Conservation (phyloP, 441 rosid genomes). For the Syzygium malaccense region DNA sequence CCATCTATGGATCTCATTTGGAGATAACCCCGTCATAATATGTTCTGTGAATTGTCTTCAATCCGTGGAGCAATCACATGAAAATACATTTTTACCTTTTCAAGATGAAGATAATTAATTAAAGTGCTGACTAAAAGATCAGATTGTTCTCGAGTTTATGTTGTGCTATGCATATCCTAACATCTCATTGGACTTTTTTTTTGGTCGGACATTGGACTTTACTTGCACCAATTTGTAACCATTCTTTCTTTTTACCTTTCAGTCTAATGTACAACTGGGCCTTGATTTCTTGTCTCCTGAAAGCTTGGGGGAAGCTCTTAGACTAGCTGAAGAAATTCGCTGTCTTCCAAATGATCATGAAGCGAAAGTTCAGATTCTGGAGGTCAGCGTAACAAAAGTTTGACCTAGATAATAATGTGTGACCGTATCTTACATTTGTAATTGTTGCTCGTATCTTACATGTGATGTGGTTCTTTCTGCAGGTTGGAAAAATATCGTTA, state of each 20-base stretch:
- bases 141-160: background rate
- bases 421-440: background rate
- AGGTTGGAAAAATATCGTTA: conserved; percentile 90
- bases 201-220: too few species aligned
- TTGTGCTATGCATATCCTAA: background rate
- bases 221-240: background rate
- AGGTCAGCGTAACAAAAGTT: conserved; percentile 43
- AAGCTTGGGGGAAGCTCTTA: conserved; percentile 74
- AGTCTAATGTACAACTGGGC: conserved; percentile 88
- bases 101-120: background rate
- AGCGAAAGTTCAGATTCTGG: conserved; percentile 78
- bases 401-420: background rate
- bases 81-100: background rate
- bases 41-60: background rate
- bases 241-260: conserved; percentile 19
- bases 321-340: conserved; percentile 77
- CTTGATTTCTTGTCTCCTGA: conserved; percentile 95
- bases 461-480: background rate
- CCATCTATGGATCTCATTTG: background rate
- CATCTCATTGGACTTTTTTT: background rate
- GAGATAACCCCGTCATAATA: background rate
- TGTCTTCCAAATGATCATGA: conserved; percentile 84
- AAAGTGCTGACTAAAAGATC: background rate
- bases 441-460: background rate
- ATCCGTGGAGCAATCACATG: background rate